These are phyloP conservation scores for Phalaenopsis hybrid DNA, from an alignment of 116 monocot species.

Conservation along the genomic window DNA sequence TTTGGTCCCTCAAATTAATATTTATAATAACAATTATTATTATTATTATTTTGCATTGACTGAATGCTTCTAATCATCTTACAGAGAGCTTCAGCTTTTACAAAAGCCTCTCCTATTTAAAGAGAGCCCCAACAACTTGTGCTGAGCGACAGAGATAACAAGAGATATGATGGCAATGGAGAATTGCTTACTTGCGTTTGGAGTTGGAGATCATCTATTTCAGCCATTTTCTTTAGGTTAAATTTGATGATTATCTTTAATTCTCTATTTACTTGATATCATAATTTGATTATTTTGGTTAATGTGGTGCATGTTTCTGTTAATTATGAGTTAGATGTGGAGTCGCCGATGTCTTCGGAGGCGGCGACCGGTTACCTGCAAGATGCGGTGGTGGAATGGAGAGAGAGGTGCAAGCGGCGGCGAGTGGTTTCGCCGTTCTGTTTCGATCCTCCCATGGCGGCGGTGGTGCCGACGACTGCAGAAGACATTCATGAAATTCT, in stretches of 20 bases:
- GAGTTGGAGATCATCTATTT: conserved; percentile 14
- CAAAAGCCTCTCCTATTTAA: conserved; percentile 36
- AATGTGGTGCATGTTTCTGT: neutral
- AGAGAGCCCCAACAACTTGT: neutral
- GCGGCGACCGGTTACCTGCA: conserved; percentile 57
- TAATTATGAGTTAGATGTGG: conserved; percentile 1
- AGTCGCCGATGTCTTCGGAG: conserved; percentile 35
- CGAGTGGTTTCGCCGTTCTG: neutral
- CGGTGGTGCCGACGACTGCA: neutral
- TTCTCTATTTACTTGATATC: neutral
- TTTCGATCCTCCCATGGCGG: neutral
- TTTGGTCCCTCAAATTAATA: neutral
- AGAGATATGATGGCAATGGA: conserved; percentile 39
- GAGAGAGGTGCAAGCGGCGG: conserved; percentile 35
- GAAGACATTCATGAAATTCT: conserved; percentile 41
- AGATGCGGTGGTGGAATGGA: conserved; percentile 53
- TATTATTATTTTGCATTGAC: conserved; percentile 16
- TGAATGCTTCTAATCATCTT: conserved; percentile 21
- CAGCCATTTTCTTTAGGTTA: conserved; percentile 11
- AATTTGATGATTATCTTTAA: neutral
- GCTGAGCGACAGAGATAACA: neutral
- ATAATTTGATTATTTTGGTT: neutral
- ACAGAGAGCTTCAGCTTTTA: neutral
- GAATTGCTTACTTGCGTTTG: conserved; percentile 24
- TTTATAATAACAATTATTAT: neutral